Evolutionary conservation across 2,329 filamentous ascomycete genomes (phyloP).

Genomic region (Neobulgaria alba): DNA sequence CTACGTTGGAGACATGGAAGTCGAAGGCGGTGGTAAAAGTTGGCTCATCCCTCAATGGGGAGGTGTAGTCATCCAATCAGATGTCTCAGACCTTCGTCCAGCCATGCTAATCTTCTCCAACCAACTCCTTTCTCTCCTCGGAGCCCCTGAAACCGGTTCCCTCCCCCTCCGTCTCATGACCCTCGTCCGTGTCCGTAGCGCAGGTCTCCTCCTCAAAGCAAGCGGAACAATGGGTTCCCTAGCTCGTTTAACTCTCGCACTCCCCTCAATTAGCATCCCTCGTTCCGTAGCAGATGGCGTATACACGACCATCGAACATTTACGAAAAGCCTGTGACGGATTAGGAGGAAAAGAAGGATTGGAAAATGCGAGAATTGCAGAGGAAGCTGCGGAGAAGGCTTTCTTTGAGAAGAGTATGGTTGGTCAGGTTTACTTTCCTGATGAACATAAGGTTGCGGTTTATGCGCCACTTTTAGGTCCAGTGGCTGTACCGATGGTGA

Average conservation of each 20-base stretch:
- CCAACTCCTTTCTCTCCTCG: slow-evolving; percentile 80
- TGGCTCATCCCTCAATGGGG: slow-evolving; percentile 99
- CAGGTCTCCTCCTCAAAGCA: slow-evolving; percentile 77
- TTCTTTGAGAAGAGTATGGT: slow-evolving; percentile 99
- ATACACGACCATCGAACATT: slow-evolving; percentile 65
- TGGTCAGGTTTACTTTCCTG: slow-evolving; percentile 94
- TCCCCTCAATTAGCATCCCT: slow-evolving; percentile 88
- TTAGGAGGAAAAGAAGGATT: slow-evolving; percentile 61
- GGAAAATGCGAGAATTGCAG: slow-evolving; percentile 73
- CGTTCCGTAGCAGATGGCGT: slow-evolving; percentile 80
- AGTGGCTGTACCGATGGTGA: slow-evolving; percentile 78
- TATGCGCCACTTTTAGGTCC: slow-evolving; percentile 88
- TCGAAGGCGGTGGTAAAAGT: slow-evolving; percentile 44
- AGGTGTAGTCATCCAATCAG: slow-evolving; percentile 51
- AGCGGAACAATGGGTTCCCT: slow-evolving; percentile 92
- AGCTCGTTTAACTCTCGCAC: slow-evolving; percentile 71
- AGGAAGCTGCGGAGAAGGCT: slow-evolving; percentile 80
- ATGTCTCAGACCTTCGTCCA: slow-evolving; percentile 60
- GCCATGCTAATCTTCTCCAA: slow-evolving; percentile 85
- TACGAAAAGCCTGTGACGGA: slow-evolving; percentile 67
- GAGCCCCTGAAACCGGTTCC: slow-evolving; percentile 74
- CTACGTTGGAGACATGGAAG: slow-evolving; percentile 60
- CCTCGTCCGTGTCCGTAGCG: slow-evolving; percentile 75
- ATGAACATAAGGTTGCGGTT: slow-evolving; percentile 96
- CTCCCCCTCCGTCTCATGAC: slow-evolving; percentile 79